These are phyloP conservation scores for Peronospora destructor DNA, from an alignment of 352 stramenopile species.

Conservation along the genomic window DNA sequence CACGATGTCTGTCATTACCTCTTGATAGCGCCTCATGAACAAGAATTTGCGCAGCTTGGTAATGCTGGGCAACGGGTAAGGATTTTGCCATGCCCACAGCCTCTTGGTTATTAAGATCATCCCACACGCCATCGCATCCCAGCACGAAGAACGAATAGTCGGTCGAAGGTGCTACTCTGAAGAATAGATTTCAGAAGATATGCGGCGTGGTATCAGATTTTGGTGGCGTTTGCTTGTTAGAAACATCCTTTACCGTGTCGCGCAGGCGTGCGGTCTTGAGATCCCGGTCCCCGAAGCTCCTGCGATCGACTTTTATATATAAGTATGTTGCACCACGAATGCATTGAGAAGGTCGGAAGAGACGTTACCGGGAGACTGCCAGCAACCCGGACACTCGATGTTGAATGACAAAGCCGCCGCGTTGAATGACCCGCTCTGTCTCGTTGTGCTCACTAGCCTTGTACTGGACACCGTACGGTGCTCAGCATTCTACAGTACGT, in stretches of 20 bases:
- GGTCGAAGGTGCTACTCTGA: no score
- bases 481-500: slow-evolving; percentile 47
- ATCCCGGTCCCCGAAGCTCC: slow-evolving; percentile 71
- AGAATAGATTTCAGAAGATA: no score
- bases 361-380: slow-evolving; percentile 54
- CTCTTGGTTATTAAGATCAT: no score
- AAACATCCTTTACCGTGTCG: slow-evolving; percentile 33
- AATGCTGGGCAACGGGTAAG: no score
- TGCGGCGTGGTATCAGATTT: slow-evolving; percentile 1
- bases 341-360: background rate
- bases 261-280: slow-evolving; percentile 52
- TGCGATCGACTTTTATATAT: slow-evolving; percentile 16
- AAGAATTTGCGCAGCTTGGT: no score
- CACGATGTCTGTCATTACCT: no score
- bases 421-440: slow-evolving; percentile 43
- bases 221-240: background rate
- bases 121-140: no score
- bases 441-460: slow-evolving; percentile 58
- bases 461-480: slow-evolving; percentile 38
- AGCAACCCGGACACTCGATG: slow-evolving; percentile 64
- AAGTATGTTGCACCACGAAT: slow-evolving; percentile 1
- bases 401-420: slow-evolving; percentile 67
- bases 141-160: no score
- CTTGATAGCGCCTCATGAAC: no score
- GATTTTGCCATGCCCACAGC: no score